Base-by-base conservation (phyloP, 208 protist species). In the Trypanosoma cruzi region DNA sequence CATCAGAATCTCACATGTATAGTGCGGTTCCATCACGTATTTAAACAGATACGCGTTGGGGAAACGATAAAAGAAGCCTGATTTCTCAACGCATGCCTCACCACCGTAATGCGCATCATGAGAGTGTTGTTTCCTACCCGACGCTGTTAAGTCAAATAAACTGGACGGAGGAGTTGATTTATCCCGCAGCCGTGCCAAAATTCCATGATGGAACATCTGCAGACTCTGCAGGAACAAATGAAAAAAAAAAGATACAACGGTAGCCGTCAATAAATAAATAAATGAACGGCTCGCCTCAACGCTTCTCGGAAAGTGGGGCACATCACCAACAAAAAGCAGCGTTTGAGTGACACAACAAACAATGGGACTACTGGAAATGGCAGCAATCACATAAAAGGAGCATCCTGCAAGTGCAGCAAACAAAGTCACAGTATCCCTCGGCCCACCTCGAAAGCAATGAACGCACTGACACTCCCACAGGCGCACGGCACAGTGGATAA, bases 11-110 rank as follows among this genome's bases (percentile, higher is more conserved):
- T 96, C 90, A 60, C 84, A 89, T 32, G 77, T 64, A 66, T 96
- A 96, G 63, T 96, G 90, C 4, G 90, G 90, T 58, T 96, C 90
- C 42, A 85, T 74, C 10, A 87, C 78, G 31, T 68, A 77, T 14
- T 22, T 34, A 69, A 87, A 87, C 29, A 80, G 78, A 36, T 4
- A 42, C 8, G 70, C 52, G 24, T 72, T 42, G 1, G 61, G 82
- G 77, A 92, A 95, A 46, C 48, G 71, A 60, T 85, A 82, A 10
- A 10, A 26, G 31, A 40, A 71, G 22, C 68, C 49, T 6, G 55
- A 29, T 71, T 14, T 49, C 29, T 49, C 61, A 22, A 28, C 3
- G 22, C 3, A 18, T 37, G 26, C 31, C 36, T 61, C 34, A n/a
- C 26, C 20, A 8, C 13, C 36, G 28, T 37, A 20, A 32, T 46